Evolutionary conservation across 2,329 filamentous ascomycete species (phyloP).

Genomic region (Apiospora sp.): DNA sequence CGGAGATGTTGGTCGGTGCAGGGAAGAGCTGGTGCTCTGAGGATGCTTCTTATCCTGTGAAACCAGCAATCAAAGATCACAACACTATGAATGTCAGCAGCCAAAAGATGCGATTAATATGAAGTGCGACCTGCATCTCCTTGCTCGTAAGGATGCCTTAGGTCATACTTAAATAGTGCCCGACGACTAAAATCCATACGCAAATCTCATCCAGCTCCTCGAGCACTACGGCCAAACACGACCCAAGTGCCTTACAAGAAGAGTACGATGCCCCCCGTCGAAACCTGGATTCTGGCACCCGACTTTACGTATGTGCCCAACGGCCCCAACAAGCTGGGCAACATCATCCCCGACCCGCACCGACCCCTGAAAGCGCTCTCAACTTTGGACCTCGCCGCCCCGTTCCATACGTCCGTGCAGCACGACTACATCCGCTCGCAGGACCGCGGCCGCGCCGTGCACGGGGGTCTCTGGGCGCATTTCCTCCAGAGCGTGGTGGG

Average conservation of each 20-base stretch:
- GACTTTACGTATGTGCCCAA: constrained; percentile 6
- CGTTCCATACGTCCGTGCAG: neutral
- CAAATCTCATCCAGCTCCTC: no score
- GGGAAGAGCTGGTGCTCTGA: no score
- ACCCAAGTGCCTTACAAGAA: neutral
- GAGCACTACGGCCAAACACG: neutral
- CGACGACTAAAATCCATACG: no score
- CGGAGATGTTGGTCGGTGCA: no score
- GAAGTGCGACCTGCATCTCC: no score
- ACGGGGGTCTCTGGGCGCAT: constrained; percentile 3
- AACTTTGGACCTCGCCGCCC: neutral
- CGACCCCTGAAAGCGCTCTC: neutral
- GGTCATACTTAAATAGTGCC: no score
- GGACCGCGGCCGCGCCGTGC: neutral
- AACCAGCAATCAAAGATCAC: no score
- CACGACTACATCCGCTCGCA: neutral
- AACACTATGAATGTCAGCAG: no score
- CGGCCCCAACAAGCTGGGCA: constrained; percentile 14
- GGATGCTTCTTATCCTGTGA: no score
- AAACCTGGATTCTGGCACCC: constrained; percentile 10
- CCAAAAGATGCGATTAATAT: no score
- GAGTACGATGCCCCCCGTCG: neutral
- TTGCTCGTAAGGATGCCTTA: no score
- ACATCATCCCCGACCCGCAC: constrained; percentile 15
- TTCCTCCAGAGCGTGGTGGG: constrained; percentile 22